Percentiles rank a stretch among this genome's conserved stretches.
phyloP scores from a whole-genome alignment of 164 flowering plant species.

The Vitis cinerea region DNA sequence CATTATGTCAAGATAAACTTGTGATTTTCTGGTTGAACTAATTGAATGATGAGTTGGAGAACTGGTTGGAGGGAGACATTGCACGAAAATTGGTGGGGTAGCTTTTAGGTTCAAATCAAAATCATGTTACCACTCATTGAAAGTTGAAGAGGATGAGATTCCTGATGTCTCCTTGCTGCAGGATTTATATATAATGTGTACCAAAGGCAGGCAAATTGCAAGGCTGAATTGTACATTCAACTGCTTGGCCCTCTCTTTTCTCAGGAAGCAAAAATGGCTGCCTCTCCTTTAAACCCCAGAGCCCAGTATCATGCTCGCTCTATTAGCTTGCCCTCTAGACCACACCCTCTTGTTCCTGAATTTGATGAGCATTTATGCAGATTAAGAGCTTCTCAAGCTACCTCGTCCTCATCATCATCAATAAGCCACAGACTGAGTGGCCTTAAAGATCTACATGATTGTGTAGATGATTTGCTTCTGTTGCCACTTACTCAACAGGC shows the following conservation, averaged over 20 bases:
- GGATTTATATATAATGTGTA: background rate
- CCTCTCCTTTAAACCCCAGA: background rate
- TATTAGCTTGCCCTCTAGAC: conserved; percentile 34
- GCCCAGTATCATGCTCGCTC: conserved; percentile 16
- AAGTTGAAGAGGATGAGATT: too few relatives aligned
- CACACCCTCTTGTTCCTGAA: conserved; percentile 20
- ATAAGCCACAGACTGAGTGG: conserved; percentile 13
- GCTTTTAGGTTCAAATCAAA: too few relatives aligned
- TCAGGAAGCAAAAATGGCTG: background rate
- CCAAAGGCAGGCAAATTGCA: too few relatives aligned
- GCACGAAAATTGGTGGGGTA: too few relatives aligned
- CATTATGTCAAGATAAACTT: too few relatives aligned
- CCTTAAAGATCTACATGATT: conserved; percentile 29
- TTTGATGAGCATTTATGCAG: conserved; percentile 25
- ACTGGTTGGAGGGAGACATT: too few relatives aligned
- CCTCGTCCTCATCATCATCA: conserved; percentile 25
- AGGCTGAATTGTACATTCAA: too few relatives aligned
- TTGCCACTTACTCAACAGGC: conserved; percentile 26
- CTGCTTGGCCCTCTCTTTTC: too few relatives aligned
- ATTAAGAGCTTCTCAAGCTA: conserved; percentile 17
- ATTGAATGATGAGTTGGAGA: too few relatives aligned
- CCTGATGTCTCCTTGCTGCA: too few relatives aligned
- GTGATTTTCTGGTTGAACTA: too few relatives aligned
- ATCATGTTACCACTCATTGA: background rate
- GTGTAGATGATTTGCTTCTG: conserved; percentile 23